Percentiles rank a stretch among this genome's conserved stretches.
These are phyloP conservation scores for Lactifluus volemus DNA, from an alignment of 768 basidiomycete species.

Conservation along the genomic window DNA sequence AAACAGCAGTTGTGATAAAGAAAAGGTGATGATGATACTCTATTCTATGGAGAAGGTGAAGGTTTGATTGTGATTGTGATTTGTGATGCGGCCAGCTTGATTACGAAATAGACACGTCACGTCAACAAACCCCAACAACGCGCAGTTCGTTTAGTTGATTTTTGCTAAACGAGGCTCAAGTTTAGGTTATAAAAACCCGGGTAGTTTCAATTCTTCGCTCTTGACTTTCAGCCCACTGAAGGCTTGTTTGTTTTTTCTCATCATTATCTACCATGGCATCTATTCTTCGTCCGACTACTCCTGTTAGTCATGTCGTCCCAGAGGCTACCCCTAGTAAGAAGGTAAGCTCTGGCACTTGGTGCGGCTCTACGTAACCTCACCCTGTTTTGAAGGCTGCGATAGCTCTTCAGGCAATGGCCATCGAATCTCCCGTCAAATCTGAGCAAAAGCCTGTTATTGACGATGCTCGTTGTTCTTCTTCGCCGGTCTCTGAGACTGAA, in stretches of 20 bases:
- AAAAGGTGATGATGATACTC: neutral
- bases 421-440: slow-evolving; percentile 27
- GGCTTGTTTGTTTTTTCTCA: neutral
- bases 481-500: slow-evolving; percentile 17
- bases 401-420: slow-evolving; percentile 25
- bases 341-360: slow-evolving; percentile 11
- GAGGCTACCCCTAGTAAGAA: slow-evolving; percentile 33
- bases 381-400: slow-evolving; percentile 24
- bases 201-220: neutral
- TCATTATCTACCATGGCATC: slow-evolving; percentile 18
- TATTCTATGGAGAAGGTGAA: neutral
- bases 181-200: slow-evolving; percentile 2
- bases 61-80: neutral
- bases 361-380: neutral
- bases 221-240: neutral
- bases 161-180: slow-evolving; percentile 26
- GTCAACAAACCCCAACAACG: slow-evolving; percentile 29
- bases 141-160: slow-evolving; percentile 26
- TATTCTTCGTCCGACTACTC: slow-evolving; percentile 16
- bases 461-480: slow-evolving; percentile 19
- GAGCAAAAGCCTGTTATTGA: slow-evolving; percentile 20
- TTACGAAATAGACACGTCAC: slow-evolving; percentile 2
- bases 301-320: slow-evolving; percentile 20
- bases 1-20: neutral
- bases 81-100: neutral